Conservation (phyloP, 805 yeast genomes). For the Nakazawaea pomicola region DNA sequence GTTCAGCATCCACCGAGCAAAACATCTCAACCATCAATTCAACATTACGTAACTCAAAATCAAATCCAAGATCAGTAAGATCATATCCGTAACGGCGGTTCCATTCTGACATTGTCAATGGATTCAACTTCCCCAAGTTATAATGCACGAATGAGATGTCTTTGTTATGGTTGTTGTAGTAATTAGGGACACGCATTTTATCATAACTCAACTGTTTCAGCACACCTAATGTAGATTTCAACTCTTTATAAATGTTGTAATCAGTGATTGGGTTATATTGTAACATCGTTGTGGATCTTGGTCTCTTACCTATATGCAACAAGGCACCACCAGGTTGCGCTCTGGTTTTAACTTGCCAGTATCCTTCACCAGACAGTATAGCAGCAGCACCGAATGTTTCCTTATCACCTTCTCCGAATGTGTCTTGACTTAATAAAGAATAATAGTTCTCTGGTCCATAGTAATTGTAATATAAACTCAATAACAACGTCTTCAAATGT, state of each 20-base stretch:
- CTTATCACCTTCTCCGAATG: constrained; percentile 67
- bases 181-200: constrained; percentile 9
- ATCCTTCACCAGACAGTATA: constrained; percentile 37
- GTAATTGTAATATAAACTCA: constrained; percentile 52
- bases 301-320: constrained; percentile 12
- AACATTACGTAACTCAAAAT: constrained; percentile 23
- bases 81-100: constrained; percentile 12
- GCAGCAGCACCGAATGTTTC: constrained; percentile 65
- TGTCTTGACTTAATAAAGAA: constrained; percentile 53
- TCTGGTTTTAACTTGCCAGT: constrained; percentile 22
- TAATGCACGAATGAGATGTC: constrained; percentile 11
- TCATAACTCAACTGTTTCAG: constrained; percentile 1
- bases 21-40: constrained; percentile 22
- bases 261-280: constrained; percentile 33
- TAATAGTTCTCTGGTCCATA: constrained; percentile 55
- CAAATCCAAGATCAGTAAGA: constrained; percentile 18
- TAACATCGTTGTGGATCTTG: constrained; percentile 12
- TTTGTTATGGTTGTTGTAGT: constrained; percentile 6
- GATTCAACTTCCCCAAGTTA: constrained; percentile 11
- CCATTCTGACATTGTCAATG: constrained; percentile 11
- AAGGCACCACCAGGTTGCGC: constrained; percentile 39
- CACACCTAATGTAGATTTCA: neutral
- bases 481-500: constrained; percentile 46
- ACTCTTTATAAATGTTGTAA: constrained; percentile 18
- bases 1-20: constrained; percentile 14